Conservation (phyloP, 345 rosid genomes). For the Zanthoxylum bungeanum region DNA sequence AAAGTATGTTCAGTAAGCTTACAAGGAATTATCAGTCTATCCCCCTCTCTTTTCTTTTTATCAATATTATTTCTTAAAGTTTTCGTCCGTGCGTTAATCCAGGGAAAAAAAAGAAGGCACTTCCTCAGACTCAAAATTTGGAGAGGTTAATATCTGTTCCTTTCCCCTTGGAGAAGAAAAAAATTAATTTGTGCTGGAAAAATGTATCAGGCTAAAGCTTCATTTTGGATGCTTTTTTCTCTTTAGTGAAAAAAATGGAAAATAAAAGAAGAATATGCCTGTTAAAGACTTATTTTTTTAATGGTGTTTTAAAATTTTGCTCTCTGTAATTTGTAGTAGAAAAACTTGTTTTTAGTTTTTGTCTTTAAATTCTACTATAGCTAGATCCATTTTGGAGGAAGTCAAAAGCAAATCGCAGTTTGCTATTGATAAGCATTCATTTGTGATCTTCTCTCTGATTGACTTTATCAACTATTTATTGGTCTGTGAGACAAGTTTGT, state of each 20-base stretch:
- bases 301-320: background rate
- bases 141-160: constrained; percentile 67
- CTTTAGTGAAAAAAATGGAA: background rate
- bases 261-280: background rate
- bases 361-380: background rate
- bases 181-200: constrained; percentile 5
- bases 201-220: background rate
- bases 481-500: background rate
- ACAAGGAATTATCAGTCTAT: background rate
- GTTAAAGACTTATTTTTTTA: background rate
- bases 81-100: constrained; percentile 18
- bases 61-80: constrained; percentile 21
- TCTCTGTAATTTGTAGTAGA: background rate
- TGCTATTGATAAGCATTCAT: background rate
- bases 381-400: background rate
- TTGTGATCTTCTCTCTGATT: background rate
- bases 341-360: background rate
- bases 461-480: background rate
- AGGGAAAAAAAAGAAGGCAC: constrained; percentile 76
- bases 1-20: constrained; percentile 41
- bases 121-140: constrained; percentile 79
- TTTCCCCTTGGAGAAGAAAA: constrained; percentile 5
- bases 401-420: background rate
- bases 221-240: background rate
- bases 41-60: background rate